These are phyloP conservation scores for Yamadazyma sp. DNA, from an alignment of 1,139 yeast species.

Conservation along the genomic window DNA sequence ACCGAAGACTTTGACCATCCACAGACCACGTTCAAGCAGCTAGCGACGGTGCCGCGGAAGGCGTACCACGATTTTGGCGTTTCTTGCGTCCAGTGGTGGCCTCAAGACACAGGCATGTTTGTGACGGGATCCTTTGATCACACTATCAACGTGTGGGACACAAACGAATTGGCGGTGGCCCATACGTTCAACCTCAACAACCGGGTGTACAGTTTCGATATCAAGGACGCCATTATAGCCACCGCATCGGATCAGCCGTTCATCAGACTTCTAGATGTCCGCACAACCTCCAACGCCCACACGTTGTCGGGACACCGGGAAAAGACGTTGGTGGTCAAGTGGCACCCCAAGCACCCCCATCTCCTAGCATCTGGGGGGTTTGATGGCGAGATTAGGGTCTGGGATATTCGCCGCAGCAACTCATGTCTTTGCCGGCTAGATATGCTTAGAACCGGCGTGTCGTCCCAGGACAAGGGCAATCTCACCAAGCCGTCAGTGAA, in stretches of 20 bases:
- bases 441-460: slow-evolving; percentile 37
- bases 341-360: slow-evolving; percentile 71
- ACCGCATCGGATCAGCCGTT: slow-evolving; percentile 71
- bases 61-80: slow-evolving; percentile 71
- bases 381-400: slow-evolving; percentile 64
- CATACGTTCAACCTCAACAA: slow-evolving; percentile 59
- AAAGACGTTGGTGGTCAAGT: slow-evolving; percentile 62
- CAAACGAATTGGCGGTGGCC: slow-evolving; percentile 61
- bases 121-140: slow-evolving; percentile 80
- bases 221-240: slow-evolving; percentile 58
- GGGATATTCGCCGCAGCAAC: slow-evolving; percentile 76
- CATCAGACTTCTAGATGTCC: slow-evolving; percentile 68
- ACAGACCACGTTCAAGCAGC: slow-evolving; percentile 19
- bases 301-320: slow-evolving; percentile 66
- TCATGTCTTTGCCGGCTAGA: slow-evolving; percentile 66
- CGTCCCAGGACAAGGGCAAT: slow-evolving; percentile 21
- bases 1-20: slow-evolving; percentile 29
- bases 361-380: slow-evolving; percentile 74
- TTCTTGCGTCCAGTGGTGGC: slow-evolving; percentile 85
- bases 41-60: slow-evolving; percentile 52
- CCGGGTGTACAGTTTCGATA: slow-evolving; percentile 57
- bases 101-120: slow-evolving; percentile 83
- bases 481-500: slow-evolving; percentile 40
- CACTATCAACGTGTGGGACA: slow-evolving; percentile 79
- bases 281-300: slow-evolving; percentile 70